These are phyloP conservation scores for Hyaloscypha finlandica DNA, from an alignment of 495 filamentous ascomycete species.

Conservation along the genomic window DNA sequence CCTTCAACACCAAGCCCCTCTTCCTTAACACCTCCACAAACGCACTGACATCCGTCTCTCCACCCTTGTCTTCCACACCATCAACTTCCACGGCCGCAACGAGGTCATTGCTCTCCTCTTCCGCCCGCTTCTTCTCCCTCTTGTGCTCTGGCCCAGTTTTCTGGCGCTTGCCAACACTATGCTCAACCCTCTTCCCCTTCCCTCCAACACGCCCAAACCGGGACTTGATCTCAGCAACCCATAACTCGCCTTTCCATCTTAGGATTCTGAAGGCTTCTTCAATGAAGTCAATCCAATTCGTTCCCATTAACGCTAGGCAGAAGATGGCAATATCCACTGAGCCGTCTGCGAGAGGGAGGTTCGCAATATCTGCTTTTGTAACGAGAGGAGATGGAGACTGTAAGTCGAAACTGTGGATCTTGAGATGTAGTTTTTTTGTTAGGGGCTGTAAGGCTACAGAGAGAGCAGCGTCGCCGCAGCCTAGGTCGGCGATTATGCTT, in stretches of 20 bases:
- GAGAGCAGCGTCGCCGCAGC: conserved; percentile 80
- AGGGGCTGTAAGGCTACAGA: conserved; percentile 52
- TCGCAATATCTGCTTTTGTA: conserved; percentile 83
- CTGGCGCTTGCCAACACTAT: conserved; percentile 57
- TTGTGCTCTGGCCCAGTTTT: conserved; percentile 51
- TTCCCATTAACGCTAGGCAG: conserved; percentile 97
- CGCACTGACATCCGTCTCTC: conserved; percentile 82
- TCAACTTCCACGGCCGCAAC: conserved; percentile 55
- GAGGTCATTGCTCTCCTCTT: conserved; percentile 46
- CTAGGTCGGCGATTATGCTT: conserved; percentile 82
- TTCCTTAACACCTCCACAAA: conserved; percentile 77
- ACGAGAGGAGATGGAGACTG: conserved; percentile 63
- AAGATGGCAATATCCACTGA: conserved; percentile 85
- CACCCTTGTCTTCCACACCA: conserved; percentile 47
- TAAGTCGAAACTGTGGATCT: conserved; percentile 66
- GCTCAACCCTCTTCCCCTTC: conserved; percentile 48
- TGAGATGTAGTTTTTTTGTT: conserved; percentile 63
- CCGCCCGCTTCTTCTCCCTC: conserved; percentile 55
- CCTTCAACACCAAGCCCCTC: conserved; percentile 70
- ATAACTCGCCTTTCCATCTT: conserved; percentile 89
- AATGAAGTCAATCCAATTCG: conserved; percentile 94
- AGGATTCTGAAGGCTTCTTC: conserved; percentile 92
- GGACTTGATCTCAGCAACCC: conserved; percentile 95
- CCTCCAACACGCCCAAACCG: conserved; percentile 69
- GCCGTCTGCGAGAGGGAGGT: conserved; percentile 70